Base-by-base conservation (phyloP, 164 flowering plant species). In the Sextonia rubra region DNA sequence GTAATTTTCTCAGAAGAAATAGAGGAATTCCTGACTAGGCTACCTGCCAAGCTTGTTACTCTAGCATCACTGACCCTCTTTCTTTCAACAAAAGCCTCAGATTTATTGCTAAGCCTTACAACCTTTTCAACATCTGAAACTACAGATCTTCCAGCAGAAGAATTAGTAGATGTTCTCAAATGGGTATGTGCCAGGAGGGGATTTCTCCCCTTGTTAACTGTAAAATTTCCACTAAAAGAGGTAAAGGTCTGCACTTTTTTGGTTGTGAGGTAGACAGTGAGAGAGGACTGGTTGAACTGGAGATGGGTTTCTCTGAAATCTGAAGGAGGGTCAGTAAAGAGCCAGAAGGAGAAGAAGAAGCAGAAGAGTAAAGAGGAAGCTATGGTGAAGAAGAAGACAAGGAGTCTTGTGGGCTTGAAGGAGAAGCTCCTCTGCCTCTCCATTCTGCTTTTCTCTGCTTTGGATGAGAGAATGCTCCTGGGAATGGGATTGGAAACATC, bases 391-490 rank as follows among this genome's bases (percentile, higher is more conserved):
- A 85, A 83, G 64, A 85, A 83, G 20, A 86, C 82, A 60, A 86
- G 65, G 27, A 89, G 74, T 78, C 86, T 86, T 6, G 86, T 78
- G 72, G 87, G 80, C 75, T 90, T 89, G 63, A 86, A 30, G 68
- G 90, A 85, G 86, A 90, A 87, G 79, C 91, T 88, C 69, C 86
- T 87, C 75, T 89, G 96, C 74, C 82, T 86, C 80, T 91, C 93
- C 97, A 93, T 91, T 20, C 60, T 1, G 11, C 65, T 14, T 12
- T 27, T 62, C 37, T 61, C 30, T 17, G 64, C 23, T 37, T 62
- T n/a, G 56, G 48, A 44, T 44, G 32, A 47, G 67, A 69, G 20
- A 12, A 64, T 18, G 68, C 67, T 47, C 47, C 58, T 25, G 17
- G 44, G 47, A 55, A 18, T 26, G 47, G 58, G 22, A 24, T 20